Base-by-base conservation (phyloP, 345 rosid genomes). In the Gossypium longicalyx region DNA sequence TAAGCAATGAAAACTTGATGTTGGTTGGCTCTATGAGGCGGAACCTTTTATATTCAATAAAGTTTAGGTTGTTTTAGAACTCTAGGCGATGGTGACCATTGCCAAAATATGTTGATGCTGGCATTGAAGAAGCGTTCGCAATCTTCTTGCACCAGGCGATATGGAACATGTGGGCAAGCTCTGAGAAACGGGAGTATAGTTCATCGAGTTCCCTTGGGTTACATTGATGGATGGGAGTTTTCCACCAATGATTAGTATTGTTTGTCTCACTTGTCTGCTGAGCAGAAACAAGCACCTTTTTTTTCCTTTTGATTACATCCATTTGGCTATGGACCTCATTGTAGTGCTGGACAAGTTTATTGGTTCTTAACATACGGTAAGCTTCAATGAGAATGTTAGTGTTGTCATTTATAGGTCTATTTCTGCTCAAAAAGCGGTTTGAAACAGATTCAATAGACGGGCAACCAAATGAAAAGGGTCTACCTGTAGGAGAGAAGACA, bases 401-500 rank as follows among this genome's bases (percentile, higher is more conserved):
- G 7, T 45, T 47, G 22, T 67, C 77, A 16, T 34, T 34, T 34
- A 34, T 5, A 34, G 1, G 7, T 34, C 41, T 34, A 34, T 34
- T 61, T 1, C 7, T 41, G 3, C 77, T 69, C 6, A 78, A 25
- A 66, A 78, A 78, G 23, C 78, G 80, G 7, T 58, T 74, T 5
- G 67, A 67, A n/a, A 75, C 64, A 2, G 60, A 61, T 6, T 79
- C 80, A 10, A 82, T 20, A 3, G 86, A 88, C 0, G 88, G 87
- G 74, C 79, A 76, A 6, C 80, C 82, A 54, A 79, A 85, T 0
- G 86, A 59, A 45, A 67, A 86, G 0, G 86, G 77, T 60, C 71
- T 85, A 34, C 89, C 84, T 0, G 83, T 4, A 0, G 89, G 82
- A 0, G 87, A 83, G 44, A 79, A 86, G 27, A 78, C 73, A 17